phyloP scores from a whole-genome alignment of 2,329 filamentous ascomycete genomes.

The Gaeumannomyces sp. region DNA sequence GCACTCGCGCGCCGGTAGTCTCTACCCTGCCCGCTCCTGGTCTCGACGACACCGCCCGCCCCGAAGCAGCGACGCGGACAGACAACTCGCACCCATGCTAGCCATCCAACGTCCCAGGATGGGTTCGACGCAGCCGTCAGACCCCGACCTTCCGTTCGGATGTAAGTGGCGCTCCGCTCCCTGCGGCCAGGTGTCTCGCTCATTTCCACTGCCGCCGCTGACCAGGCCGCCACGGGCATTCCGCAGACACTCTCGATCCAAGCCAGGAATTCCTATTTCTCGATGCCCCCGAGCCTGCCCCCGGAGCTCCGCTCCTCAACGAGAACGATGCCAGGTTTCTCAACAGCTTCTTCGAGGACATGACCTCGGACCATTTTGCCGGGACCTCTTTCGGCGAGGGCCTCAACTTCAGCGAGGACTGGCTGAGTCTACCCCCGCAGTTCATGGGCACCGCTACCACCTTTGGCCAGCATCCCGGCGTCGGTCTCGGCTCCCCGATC shows the following conservation, averaged over 20 bases:
- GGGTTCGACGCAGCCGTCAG: slow-evolving; percentile 51
- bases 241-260: slow-evolving; percentile 39
- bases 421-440: slow-evolving; percentile 55
- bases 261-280: slow-evolving; percentile 38
- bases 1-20: slow-evolving; percentile 6
- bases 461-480: slow-evolving; percentile 45
- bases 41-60: background rate
- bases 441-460: slow-evolving; percentile 62
- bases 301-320: slow-evolving; percentile 57
- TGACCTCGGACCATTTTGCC: slow-evolving; percentile 45
- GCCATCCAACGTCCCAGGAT: slow-evolving; percentile 51
- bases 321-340: slow-evolving; percentile 41
- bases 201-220: slow-evolving; percentile 12
- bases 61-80: background rate
- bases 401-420: slow-evolving; percentile 43
- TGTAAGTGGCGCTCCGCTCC: slow-evolving; percentile 43
- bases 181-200: slow-evolving; percentile 11
- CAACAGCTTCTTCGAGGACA: slow-evolving; percentile 46
- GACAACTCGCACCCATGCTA: slow-evolving; percentile 46
- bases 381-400: slow-evolving; percentile 45
- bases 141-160: slow-evolving; percentile 57
- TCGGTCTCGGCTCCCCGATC: slow-evolving; percentile 22
- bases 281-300: slow-evolving; percentile 55
- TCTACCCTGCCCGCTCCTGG: slow-evolving; percentile 4
- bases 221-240: slow-evolving; percentile 30